phyloP scores from a whole-genome alignment of 1,284 basidiomycete genomes.

The Cutaneotrichosporon sp. region DNA sequence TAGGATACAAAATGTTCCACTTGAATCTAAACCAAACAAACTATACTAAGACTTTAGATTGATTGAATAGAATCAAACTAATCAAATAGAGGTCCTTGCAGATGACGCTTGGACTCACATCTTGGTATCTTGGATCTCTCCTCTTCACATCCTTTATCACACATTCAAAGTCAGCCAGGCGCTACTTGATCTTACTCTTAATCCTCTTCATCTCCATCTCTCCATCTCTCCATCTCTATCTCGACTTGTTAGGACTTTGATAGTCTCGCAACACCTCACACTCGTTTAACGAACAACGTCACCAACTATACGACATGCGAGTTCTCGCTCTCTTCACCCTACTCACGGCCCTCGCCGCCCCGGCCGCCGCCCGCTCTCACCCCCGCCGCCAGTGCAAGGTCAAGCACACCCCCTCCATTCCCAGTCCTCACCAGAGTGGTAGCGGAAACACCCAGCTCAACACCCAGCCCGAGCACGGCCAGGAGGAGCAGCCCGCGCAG shows the following conservation, averaged over 20 bases:
- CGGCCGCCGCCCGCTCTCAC: slow-evolving; percentile 10
- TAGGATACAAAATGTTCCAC: too few relatives aligned
- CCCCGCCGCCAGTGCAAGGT: slow-evolving; percentile 11
- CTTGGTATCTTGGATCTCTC: too few relatives aligned
- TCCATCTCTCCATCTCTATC: background rate
- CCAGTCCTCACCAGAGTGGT: background rate
- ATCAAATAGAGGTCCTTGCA: too few relatives aligned
- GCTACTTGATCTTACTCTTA: too few relatives aligned
- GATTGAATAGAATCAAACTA: too few relatives aligned
- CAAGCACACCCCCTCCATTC: slow-evolving; percentile 6
- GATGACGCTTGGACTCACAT: too few relatives aligned
- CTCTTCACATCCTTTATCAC: too few relatives aligned
- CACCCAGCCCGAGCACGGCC: background rate
- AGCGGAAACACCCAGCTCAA: background rate
- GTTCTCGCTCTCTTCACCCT: slow-evolving; percentile 13
- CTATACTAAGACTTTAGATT: too few relatives aligned
- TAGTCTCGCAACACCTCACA: background rate
- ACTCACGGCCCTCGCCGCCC: slow-evolving; percentile 15
- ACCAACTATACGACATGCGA: slow-evolving; percentile 16
- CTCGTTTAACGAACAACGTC: background rate
- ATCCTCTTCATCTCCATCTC: background rate
- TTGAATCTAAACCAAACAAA: too few relatives aligned
- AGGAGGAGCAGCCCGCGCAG: background rate
- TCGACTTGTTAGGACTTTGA: background rate
- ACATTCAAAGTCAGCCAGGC: too few relatives aligned